These are phyloP conservation scores for Curvularia sp. DNA, from an alignment of 2,329 filamentous ascomycete genomes.

Conservation along the genomic window DNA sequence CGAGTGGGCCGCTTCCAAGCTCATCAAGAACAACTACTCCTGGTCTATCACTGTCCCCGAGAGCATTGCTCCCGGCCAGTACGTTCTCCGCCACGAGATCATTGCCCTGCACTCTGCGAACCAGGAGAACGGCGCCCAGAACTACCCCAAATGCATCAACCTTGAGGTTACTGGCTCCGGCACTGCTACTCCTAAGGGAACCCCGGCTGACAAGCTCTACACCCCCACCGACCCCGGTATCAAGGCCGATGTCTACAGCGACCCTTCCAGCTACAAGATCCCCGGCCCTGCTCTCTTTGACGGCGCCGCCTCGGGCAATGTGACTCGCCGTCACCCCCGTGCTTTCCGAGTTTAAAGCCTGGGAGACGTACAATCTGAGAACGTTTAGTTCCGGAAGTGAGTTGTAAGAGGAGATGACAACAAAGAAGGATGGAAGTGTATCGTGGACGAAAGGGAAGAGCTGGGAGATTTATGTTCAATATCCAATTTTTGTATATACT, in stretches of 20 bases:
- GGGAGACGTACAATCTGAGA: slow-evolving; percentile 6
- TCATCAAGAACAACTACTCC: slow-evolving; percentile 55
- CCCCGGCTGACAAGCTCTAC: slow-evolving; percentile 62
- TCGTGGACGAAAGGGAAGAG: not conserved
- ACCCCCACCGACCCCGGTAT: slow-evolving; percentile 65
- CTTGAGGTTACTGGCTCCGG: slow-evolving; percentile 60
- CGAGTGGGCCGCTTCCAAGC: slow-evolving; percentile 63
- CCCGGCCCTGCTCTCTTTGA: not conserved
- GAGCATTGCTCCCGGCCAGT: slow-evolving; percentile 56
- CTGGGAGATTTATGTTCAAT: slow-evolving; percentile 2
- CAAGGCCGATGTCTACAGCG: slow-evolving; percentile 64
- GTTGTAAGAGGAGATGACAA: not conserved
- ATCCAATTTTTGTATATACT: slow-evolving; percentile 29
- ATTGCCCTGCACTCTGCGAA: slow-evolving; percentile 58
- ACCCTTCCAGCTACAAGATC: slow-evolving; percentile 1
- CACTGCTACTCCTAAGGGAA: slow-evolving; percentile 55
- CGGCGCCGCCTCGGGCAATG: slow-evolving; percentile 8
- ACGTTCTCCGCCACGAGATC: slow-evolving; percentile 64
- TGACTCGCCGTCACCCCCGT: not conserved
- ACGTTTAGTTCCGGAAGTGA: not conserved
- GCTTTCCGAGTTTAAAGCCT: not conserved
- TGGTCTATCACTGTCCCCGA: slow-evolving; percentile 56
- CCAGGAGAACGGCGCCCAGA: slow-evolving; percentile 53
- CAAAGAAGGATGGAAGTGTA: not conserved
- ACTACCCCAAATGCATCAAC: slow-evolving; percentile 61